Evolutionary conservation across 139 green algal species (phyloP), one percentile per base, ranked within the genome.

Genomic region (Chlorella vulgaris): DNA sequence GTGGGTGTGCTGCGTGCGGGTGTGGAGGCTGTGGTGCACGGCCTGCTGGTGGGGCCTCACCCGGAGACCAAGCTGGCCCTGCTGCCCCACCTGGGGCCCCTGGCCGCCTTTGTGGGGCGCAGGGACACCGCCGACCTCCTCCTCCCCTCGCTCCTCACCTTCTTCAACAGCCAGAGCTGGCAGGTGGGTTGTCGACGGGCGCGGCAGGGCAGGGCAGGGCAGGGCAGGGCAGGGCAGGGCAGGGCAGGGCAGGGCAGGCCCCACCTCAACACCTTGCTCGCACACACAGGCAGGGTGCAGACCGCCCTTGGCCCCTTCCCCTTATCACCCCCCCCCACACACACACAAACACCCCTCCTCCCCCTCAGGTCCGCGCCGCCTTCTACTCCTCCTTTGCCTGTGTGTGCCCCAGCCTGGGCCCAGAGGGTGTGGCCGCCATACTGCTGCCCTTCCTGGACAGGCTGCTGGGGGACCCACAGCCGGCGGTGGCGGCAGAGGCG

Each of bases 121-220:
- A 82, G 84, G n/a, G 87, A 91, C 47, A 91, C 86, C 74, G 92
- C 91, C 61, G 91, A 97, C 86, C 88, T 94, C 40, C 86, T 99
- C 65, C 90, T 99, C 75, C 95, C 96, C 36, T 88, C 96, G 7
- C 88, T 98, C 60, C 96, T 98, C 76, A 98, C 96, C 1, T 97
- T 98, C 78, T 89, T 99, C 66, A 99, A 99, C 84, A 90, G 94
- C 42, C 81, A 83, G 4, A 89, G 96, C 61, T 95, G 91, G 90
- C 88, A 90, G 61, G 81, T 98, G 82, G 18, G 83, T 19, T 0
- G 35, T 33, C 31, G 47, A 18, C 1, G 22, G 38, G 19, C 1
- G 40, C 21, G 39, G 36, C 7, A 53, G 15, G 15, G 35, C 3
- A 28, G 4, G 33, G 10, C 51, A 29, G 4, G 13, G 47, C 47